Evolutionary conservation across 2,329 filamentous ascomycete species (phyloP).

Genomic region (Fusarium caatingaense): DNA sequence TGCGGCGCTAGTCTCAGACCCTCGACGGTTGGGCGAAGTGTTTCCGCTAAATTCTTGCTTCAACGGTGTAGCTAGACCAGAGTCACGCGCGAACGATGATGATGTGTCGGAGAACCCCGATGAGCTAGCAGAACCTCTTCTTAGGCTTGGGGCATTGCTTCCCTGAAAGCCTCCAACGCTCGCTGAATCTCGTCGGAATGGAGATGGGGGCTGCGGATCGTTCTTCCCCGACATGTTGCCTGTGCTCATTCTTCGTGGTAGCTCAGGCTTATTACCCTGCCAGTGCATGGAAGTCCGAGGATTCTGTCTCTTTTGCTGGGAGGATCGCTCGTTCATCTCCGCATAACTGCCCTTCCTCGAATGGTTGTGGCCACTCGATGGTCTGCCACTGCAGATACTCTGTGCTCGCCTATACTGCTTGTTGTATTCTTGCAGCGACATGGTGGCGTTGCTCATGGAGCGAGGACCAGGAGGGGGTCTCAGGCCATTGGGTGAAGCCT

Average conservation of each 20-base stretch:
- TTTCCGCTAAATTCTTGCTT: constrained; percentile 31
- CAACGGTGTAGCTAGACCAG: constrained; percentile 32
- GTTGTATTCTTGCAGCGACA: constrained; percentile 51
- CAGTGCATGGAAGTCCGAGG: constrained; percentile 50
- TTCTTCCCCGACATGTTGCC: constrained; percentile 48
- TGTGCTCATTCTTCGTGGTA: constrained; percentile 54
- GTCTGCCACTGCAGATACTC: constrained; percentile 45
- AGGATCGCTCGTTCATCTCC: constrained; percentile 47
- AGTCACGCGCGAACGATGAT: constrained; percentile 33
- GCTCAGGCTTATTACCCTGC: constrained; percentile 16
- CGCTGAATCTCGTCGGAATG: constrained; percentile 28
- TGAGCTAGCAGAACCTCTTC: constrained; percentile 36
- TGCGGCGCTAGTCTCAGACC: constrained; percentile 30
- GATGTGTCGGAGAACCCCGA: constrained; percentile 33
- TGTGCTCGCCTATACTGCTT: constrained; percentile 54
- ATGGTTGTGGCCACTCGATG: constrained; percentile 53
- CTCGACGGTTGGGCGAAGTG: constrained; percentile 28
- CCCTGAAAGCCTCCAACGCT: constrained; percentile 17
- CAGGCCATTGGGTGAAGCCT: constrained; percentile 57
- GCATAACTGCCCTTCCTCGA: constrained; percentile 50
- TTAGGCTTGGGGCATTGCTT: constrained; percentile 2
- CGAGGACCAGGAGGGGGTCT: constrained; percentile 41
- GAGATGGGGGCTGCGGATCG: constrained; percentile 13
- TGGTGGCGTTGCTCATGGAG: constrained; percentile 41
- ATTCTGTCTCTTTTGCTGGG: constrained; percentile 15